Base-by-base conservation (phyloP, 306 rosid species). In the Aeschynomene evenia region DNA sequence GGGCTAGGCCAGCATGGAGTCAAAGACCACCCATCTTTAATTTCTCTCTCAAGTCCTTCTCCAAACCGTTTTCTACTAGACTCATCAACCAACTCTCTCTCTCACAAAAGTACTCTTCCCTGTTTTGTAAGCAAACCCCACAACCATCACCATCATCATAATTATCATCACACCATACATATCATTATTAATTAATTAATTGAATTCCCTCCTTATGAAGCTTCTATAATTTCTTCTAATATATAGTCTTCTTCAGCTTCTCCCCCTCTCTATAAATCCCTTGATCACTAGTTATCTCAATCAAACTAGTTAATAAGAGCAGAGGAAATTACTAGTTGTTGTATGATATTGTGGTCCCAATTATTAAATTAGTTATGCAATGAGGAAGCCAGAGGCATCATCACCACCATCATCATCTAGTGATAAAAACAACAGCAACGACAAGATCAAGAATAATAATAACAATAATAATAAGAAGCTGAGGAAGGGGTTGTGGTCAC, bases 51-150 rank as follows among this genome's bases (percentile, higher is more conserved):
- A 63, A 83, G 98, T 89, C 92, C 86, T 88, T 79, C 79, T 93
- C 96, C 88, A 86, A 90, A 88, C 98, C 97, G 96, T 93, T 93
- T 83, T 81, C 86, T 82, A 88, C 96, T 85, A 82, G 96, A 94
- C 98, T 72, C 90, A 79, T 88, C 96, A 93, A 90, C 98, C 82
- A 85, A 85, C 95, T 43, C 5, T 48, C 73, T 45, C 63, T 62
- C 37, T 70, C 82, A 72, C 51, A 10, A n/a, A n/a, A n/a, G n/a
- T 76, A 77, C 79, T 82, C 86, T 89, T 86, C 71, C 94, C 91
- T 75, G 72, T 75, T 76, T 90, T 93, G 83, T 84, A 93, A 88
- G 98, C 97, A 93, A 92, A 85, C 97, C 91, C 91, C 93, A 85
- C 89, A 83, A 81, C 82, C 92, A 86, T 87, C 90, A 63, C 77